Percentiles rank a stretch among this genome's conserved stretches.
Evolutionary conservation across 192 early-diverging fungal species (phyloP).

Genomic region (Gryganskiella cystojenkinii): DNA sequence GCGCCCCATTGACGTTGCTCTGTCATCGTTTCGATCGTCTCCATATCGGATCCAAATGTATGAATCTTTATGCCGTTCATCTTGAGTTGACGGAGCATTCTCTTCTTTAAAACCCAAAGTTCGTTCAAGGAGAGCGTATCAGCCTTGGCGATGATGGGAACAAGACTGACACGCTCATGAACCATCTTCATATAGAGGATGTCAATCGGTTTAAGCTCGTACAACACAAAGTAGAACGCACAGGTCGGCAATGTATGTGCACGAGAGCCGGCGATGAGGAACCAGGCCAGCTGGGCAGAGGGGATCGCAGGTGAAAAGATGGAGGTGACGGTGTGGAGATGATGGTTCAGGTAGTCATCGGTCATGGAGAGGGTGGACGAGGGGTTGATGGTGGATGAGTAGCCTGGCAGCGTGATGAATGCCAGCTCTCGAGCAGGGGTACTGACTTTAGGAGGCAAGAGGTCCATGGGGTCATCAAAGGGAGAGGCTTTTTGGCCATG

Average conservation of each 20-base stretch:
- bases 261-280: slow-evolving; percentile 13
- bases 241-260: slow-evolving; percentile 15
- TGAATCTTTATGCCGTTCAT: slow-evolving; percentile 17
- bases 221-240: slow-evolving; percentile 25
- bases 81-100: slow-evolving; percentile 56
- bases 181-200: slow-evolving; percentile 96
- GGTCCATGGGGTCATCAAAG: slow-evolving; percentile 9
- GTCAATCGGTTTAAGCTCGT: slow-evolving; percentile 77
- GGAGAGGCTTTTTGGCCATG: slow-evolving; percentile 1
- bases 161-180: slow-evolving; percentile 89
- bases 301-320: slow-evolving; percentile 22
- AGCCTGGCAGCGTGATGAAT: slow-evolving; percentile 18
- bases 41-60: slow-evolving; percentile 9
- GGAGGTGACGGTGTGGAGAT: slow-evolving; percentile 15
- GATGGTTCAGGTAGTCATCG: slow-evolving; percentile 26
- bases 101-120: slow-evolving; percentile 84
- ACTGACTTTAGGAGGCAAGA: slow-evolving; percentile 10
- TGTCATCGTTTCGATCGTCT: slow-evolving; percentile 9
- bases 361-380: slow-evolving; percentile 6
- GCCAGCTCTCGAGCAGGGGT: slow-evolving; percentile 6
- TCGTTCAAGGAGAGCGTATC: slow-evolving; percentile 91
- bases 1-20: slow-evolving; percentile 6
- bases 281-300: slow-evolving; percentile 27
- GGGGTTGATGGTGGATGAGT: slow-evolving; percentile 17
- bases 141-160: slow-evolving; percentile 92